Evolutionary conservation across 441 rosid genomes (phyloP), one percentile per base, ranked within the genome.

Genomic region (Erysimum pusillum): DNA sequence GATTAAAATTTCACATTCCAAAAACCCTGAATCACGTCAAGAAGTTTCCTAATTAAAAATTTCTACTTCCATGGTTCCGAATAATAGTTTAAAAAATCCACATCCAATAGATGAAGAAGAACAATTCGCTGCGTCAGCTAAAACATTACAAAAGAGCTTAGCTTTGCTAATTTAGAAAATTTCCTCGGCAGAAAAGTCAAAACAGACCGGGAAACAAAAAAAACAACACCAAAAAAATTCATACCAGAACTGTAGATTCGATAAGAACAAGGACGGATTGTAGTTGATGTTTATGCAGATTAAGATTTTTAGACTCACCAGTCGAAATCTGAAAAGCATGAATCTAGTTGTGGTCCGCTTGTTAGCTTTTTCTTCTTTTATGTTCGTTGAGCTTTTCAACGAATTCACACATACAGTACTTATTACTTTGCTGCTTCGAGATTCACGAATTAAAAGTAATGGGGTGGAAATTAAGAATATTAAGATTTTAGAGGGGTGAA

Each of bases 291-390:
- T 38, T n/a, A n/a, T 11, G 1, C 1, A 17, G 34, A 69, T 13
- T 34, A n/a, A 25, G n/a, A 14, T 61, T 20, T 63, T 69, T 34
- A 69, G 42, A 63, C 80, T 63, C 72, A 71, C 72, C 60, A 36
- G 11, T 71, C 54, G 34, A 48, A 48, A 38, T 46, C 76, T 10
- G 20, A 44, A 22, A 63, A 70, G 59, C 67, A 57, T 63, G 67
- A 64, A 56, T 46, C 36, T 28, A 5, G 34, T 15, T 36, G 28
- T 6, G 1, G 2, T 54, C 54, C 17, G 61, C 17, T 31, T 61
- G 6, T 48, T n/a, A n/a, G n/a, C n/a, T n/a, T n/a, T n/a, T n/a
- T n/a, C n/a, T n/a, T n/a, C n/a, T n/a, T n/a, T n/a, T n/a, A n/a
- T 42, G 11, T 20, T 38, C 14, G 13, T 34, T 48, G 67, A 38